Conservation (phyloP, 2,329 filamentous ascomycete genomes). For the Fusarium oligoseptatum region DNA sequence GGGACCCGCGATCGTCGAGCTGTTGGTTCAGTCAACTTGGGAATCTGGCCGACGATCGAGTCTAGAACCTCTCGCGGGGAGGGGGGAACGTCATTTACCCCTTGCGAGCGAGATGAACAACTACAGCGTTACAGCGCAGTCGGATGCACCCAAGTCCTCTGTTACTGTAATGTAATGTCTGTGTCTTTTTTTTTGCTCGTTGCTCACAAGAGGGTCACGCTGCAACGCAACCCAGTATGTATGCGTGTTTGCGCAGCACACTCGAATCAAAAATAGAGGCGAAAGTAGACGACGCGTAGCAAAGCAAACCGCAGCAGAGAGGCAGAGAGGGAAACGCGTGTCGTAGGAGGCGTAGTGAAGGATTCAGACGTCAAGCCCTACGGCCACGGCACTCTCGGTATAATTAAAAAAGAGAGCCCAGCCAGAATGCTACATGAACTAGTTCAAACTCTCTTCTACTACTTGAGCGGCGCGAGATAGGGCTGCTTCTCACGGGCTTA, state of each 20-base stretch:
- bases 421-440: neutral
- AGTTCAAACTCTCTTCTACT: slow-evolving; percentile 2
- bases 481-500: neutral
- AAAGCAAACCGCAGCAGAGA: slow-evolving; percentile 4
- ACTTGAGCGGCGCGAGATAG: neutral
- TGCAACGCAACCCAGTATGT: slow-evolving; percentile 26
- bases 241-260: slow-evolving; percentile 26
- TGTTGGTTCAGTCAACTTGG: slow-evolving; percentile 3
- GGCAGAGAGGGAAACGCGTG: neutral
- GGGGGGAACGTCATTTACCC: slow-evolving; percentile 22
- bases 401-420: slow-evolving; percentile 4
- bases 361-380: slow-evolving; percentile 1
- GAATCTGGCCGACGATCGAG: slow-evolving; percentile 31
- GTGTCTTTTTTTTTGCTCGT: neutral
- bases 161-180: neutral
- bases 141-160: neutral
- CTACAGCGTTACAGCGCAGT: slow-evolving; percentile 12
- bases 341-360: neutral
- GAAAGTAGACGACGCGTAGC: neutral
- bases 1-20: slow-evolving; percentile 20
- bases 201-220: slow-evolving; percentile 25
- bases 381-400: neutral
- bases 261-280: slow-evolving; percentile 1
- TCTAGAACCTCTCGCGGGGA: slow-evolving; percentile 27
- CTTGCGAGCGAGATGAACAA: neutral